Evolutionary conservation across 2,329 filamentous ascomycete species (phyloP).

Genomic region (Exophiala oligosperma): DNA sequence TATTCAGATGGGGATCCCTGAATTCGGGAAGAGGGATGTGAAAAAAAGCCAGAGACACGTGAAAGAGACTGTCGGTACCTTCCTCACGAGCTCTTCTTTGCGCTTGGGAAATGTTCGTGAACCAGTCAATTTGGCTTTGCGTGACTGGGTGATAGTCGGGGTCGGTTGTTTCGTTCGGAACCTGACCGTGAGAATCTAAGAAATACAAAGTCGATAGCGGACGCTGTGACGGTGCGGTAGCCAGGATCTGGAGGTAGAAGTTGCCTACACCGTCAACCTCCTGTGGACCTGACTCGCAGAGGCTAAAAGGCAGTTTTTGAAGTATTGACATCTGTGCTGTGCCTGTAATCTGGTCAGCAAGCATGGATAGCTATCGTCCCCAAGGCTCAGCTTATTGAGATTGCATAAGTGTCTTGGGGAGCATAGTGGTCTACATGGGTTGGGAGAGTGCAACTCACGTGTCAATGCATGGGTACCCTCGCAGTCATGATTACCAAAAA

Average conservation of each 20-base stretch:
- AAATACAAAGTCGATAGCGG: constrained; percentile 34
- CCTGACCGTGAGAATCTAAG: constrained; percentile 34
- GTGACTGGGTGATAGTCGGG: constrained; percentile 34
- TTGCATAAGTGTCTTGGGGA: constrained; percentile 3
- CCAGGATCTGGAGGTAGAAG: constrained; percentile 26
- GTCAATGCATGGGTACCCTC: constrained; percentile 35
- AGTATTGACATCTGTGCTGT: constrained; percentile 33
- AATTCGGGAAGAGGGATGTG: constrained; percentile 35
- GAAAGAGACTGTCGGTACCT: constrained; percentile 18
- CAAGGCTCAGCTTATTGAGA: constrained; percentile 28
- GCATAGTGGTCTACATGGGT: constrained; percentile 27
- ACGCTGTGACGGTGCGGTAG: constrained; percentile 26
- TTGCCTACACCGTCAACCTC: constrained; percentile 34
- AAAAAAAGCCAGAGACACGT: constrained; percentile 33
- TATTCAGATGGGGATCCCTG: constrained; percentile 29
- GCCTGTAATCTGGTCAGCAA: constrained; percentile 37
- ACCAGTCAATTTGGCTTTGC: constrained; percentile 37
- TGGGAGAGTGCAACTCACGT: constrained; percentile 35
- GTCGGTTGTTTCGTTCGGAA: constrained; percentile 30
- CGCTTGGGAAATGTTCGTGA: constrained; percentile 31
- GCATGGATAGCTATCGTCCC: constrained; percentile 28
- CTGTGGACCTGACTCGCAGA: constrained; percentile 12
- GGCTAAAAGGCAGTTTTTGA: constrained; percentile 18
- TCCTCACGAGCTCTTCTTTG: constrained; percentile 28
- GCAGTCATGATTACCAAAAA: constrained; percentile 15